Conservation (phyloP, 371 early-diverging fungal species). For the Saksenaea vasiformis region DNA sequence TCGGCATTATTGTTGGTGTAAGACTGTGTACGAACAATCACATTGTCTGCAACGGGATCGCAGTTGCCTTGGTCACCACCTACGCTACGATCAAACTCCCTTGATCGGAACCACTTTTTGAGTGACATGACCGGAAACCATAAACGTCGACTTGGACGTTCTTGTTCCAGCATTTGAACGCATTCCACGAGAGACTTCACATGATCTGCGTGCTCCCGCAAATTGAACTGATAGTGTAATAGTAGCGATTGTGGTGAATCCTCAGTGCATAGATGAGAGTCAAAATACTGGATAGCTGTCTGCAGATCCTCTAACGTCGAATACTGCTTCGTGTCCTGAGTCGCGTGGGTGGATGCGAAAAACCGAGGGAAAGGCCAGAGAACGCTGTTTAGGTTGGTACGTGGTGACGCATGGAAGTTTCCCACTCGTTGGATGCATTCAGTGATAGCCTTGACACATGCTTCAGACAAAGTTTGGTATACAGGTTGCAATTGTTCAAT, state of each 20-base stretch:
- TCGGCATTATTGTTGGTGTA: background rate
- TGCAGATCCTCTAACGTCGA: background rate
- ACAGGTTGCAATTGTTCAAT: constrained; percentile 7
- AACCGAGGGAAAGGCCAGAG: constrained; percentile 41
- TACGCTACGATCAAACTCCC: constrained; percentile 15
- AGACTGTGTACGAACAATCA: background rate
- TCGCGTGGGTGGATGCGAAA: constrained; percentile 11
- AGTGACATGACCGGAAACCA: constrained; percentile 32
- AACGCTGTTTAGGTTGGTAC: constrained; percentile 26
- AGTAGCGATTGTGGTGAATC: constrained; percentile 21
- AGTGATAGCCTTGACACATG: constrained; percentile 6
- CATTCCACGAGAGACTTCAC: constrained; percentile 15
- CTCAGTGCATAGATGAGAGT: background rate
- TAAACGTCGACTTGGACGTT: constrained; percentile 12
- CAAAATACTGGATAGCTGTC: constrained; percentile 2
- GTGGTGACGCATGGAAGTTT: constrained; percentile 20
- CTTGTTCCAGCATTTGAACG: constrained; percentile 17
- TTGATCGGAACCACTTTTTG: constrained; percentile 23
- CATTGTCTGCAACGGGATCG: background rate
- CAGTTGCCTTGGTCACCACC: constrained; percentile 19
- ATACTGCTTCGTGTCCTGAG: background rate
- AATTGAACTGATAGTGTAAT: constrained; percentile 26
- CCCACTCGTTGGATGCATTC: constrained; percentile 9
- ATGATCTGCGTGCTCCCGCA: constrained; percentile 21
- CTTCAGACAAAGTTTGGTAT: constrained; percentile 5